Conservation (phyloP, 148 eudicot genomes). For the Amaranthus hypochondriacus region DNA sequence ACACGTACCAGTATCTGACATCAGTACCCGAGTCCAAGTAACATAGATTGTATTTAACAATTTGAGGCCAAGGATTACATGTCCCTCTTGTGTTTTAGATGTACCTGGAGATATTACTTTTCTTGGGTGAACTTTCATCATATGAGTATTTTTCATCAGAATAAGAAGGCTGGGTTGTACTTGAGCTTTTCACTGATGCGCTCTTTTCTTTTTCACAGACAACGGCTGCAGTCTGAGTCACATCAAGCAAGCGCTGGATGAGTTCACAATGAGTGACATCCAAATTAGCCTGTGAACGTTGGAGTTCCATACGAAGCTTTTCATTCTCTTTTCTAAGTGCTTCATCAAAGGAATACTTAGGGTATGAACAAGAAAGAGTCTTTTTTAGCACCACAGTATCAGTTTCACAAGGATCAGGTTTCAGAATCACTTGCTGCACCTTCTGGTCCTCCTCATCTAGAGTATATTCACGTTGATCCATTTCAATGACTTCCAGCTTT, state of each 20-base stretch:
- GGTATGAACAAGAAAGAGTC: conserved; percentile 88
- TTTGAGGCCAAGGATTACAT: too few relatives aligned
- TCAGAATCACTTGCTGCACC: conserved; percentile 75
- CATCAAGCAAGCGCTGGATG: conserved; percentile 78
- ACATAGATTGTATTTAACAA: too few relatives aligned
- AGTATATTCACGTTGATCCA: conserved; percentile 84
- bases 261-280: conserved; percentile 88
- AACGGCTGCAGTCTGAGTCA: conserved; percentile 67
- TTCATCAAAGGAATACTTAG: conserved; percentile 65
- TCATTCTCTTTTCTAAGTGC: conserved; percentile 85
- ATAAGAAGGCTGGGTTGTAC: conserved; percentile 34
- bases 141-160: conserved; percentile 38
- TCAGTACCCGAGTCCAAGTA: too few relatives aligned
- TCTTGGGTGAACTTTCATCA: conserved; percentile 37
- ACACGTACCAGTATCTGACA: too few relatives aligned
- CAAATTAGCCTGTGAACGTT: conserved; percentile 71
- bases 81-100: background rate
- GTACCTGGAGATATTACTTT: conserved; percentile 53
- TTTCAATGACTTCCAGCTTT: conserved; percentile 64
- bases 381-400: conserved; percentile 71
- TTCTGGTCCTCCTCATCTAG: conserved; percentile 80
- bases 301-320: conserved; percentile 79
- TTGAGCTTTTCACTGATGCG: conserved; percentile 40
- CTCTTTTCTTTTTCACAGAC: conserved; percentile 42
- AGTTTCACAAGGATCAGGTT: conserved; percentile 56